phyloP scores from a whole-genome alignment of 371 early-diverging fungal species.

The Batkoa obscura region DNA sequence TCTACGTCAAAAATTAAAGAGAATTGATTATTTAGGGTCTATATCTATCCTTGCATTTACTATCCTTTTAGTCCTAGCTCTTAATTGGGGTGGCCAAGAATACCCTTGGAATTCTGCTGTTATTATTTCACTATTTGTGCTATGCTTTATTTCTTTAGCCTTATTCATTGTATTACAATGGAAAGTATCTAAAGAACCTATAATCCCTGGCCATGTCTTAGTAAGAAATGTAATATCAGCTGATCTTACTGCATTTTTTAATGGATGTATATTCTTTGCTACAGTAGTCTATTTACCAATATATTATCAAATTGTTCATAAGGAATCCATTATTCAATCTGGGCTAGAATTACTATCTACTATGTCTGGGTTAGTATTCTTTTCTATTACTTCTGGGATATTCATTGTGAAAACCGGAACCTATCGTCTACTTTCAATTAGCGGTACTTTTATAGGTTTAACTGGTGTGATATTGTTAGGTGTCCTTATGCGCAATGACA shows the following conservation, averaged over 20 bases:
- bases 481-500: not conserved
- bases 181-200: slow-evolving; percentile 26
- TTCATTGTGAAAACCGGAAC: slow-evolving; percentile 14
- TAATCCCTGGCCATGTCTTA: slow-evolving; percentile 27
- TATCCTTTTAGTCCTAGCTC: slow-evolving; percentile 23
- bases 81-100: slow-evolving; percentile 24
- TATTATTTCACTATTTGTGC: slow-evolving; percentile 26
- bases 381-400: slow-evolving; percentile 10
- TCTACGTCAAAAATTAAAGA: slow-evolving; percentile 25
- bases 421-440: not conserved
- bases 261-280: slow-evolving; percentile 48
- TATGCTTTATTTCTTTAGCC: slow-evolving; percentile 18
- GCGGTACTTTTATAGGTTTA: not conserved
- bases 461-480: not conserved
- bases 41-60: slow-evolving; percentile 16
- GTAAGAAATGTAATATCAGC: slow-evolving; percentile 19
- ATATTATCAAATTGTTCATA: slow-evolving; percentile 24
- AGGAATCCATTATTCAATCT: slow-evolving; percentile 15
- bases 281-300: slow-evolving; percentile 47
- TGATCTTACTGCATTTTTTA: slow-evolving; percentile 22
- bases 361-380: slow-evolving; percentile 17
- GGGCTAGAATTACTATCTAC: slow-evolving; percentile 36
- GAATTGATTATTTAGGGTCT: slow-evolving; percentile 42
- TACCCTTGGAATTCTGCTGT: slow-evolving; percentile 22
- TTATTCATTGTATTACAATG: slow-evolving; percentile 22